These are phyloP conservation scores for Oryza punctata DNA, from an alignment of 176 grass and related monocot species.

Conservation along the genomic window DNA sequence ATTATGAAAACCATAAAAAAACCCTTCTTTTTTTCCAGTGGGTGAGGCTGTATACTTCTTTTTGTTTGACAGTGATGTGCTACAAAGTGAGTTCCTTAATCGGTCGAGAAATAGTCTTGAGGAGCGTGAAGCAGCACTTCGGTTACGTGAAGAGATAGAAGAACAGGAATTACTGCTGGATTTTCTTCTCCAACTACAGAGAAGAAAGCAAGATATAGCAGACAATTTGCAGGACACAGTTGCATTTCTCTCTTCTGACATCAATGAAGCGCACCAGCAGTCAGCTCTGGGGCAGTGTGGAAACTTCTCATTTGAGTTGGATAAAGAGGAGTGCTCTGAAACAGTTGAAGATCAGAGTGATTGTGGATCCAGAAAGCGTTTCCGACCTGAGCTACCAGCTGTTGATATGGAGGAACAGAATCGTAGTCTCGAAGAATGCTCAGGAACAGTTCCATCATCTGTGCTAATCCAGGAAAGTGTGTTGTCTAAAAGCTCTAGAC, in stretches of 20 bases:
- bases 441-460: conserved; percentile 51
- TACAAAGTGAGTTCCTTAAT: conserved; percentile 93
- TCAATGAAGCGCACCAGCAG: conserved; percentile 70
- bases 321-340: conserved; percentile 62
- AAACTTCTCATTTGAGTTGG: conserved; percentile 51
- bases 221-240: conserved; percentile 73
- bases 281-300: conserved; percentile 48
- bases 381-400: conserved; percentile 56
- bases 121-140: conserved; percentile 75
- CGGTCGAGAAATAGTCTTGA: conserved; percentile 68
- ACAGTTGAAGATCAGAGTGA: conserved; percentile 62
- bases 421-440: conserved; percentile 47
- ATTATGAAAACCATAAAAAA: neutral
- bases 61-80: conserved; percentile 62
- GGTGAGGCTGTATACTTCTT: conserved; percentile 4
- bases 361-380: conserved; percentile 74
- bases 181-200: conserved; percentile 84
- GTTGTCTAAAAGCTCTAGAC: conserved; percentile 79
- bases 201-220: conserved; percentile 79
- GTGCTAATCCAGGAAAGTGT: conserved; percentile 65
- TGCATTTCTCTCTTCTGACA: conserved; percentile 86
- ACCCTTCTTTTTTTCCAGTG: neutral
- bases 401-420: conserved; percentile 53
- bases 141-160: conserved; percentile 86
- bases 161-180: conserved; percentile 83